phyloP scores from a whole-genome alignment of 2,329 filamentous ascomycete genomes.

The Colletotrichum cuscutae region DNA sequence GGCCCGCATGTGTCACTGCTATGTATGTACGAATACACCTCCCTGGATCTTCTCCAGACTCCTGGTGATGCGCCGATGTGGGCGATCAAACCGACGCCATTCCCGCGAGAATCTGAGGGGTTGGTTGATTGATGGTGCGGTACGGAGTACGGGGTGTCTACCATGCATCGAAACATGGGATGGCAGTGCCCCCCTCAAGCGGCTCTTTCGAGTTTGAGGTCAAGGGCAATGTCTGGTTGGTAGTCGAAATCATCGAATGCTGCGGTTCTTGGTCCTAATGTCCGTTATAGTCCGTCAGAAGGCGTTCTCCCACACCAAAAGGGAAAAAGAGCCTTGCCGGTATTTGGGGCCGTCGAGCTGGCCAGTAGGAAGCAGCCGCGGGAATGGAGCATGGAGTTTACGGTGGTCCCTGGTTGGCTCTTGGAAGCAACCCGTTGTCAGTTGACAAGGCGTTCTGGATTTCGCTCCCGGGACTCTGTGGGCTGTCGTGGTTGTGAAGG shows the following conservation, averaged over 20 bases:
- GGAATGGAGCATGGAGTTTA: not conserved
- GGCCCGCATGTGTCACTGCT: too few species aligned
- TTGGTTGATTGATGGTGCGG: not conserved
- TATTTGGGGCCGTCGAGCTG: not conserved
- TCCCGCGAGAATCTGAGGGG: constrained; percentile 8
- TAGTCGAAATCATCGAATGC: not conserved
- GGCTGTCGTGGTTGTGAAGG: not conserved
- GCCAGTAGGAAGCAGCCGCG: not conserved
- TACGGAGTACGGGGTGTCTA: not conserved
- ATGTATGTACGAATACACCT: too few species aligned
- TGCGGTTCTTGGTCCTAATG: not conserved
- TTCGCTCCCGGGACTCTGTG: constrained; percentile 1
- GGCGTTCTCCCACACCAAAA: not conserved
- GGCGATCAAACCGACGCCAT: constrained; percentile 27
- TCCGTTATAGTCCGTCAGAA: not conserved
- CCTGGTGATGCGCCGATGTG: constrained; percentile 17
- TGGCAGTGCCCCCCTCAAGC: constrained; percentile 7
- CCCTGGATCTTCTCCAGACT: not conserved
- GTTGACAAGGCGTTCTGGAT: constrained; percentile 6
- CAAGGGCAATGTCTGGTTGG: not conserved
- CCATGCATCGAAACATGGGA: constrained; percentile 6
- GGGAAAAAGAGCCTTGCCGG: not conserved
- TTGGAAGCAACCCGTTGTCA: constrained; percentile 2
- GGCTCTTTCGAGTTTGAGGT: not conserved
- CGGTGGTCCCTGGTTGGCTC: not conserved